Conservation (phyloP, 805 yeast genomes). For the Myxozyma melibiosi region DNA sequence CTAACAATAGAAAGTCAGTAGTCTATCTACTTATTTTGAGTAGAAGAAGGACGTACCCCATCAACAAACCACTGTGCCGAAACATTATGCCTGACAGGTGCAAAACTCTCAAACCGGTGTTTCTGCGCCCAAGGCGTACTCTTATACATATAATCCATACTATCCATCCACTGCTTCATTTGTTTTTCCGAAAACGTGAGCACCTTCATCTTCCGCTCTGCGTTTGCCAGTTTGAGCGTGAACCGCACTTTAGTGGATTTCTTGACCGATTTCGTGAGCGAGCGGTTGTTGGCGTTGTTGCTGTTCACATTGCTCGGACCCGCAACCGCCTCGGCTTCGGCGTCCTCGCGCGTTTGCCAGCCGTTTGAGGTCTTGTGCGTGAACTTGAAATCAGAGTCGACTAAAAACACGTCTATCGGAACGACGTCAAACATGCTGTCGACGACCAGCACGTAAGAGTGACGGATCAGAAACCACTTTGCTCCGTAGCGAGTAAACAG, state of each 20-base stretch:
- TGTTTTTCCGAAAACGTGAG: constrained; percentile 67
- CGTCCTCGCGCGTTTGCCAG: constrained; percentile 8
- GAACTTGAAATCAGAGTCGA: constrained; percentile 74
- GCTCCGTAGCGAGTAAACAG: constrained; percentile 89
- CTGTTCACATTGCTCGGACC: constrained; percentile 18
- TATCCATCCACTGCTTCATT: constrained; percentile 71
- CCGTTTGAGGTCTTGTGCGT: constrained; percentile 39
- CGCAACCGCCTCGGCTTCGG: constrained; percentile 1
- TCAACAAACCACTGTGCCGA: constrained; percentile 98
- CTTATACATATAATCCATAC: constrained; percentile 68
- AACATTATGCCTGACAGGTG: constrained; percentile 83
- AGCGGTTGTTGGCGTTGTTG: background rate
- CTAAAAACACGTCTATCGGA: constrained; percentile 86
- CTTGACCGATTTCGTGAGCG: constrained; percentile 20
- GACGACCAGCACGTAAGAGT: constrained; percentile 81
- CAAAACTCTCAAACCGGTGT: constrained; percentile 85
- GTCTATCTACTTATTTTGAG: background rate
- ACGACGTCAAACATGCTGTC: constrained; percentile 83
- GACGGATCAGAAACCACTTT: constrained; percentile 89
- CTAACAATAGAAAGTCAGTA: background rate
- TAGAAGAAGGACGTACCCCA: constrained; percentile 45
- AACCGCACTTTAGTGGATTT: constrained; percentile 35
- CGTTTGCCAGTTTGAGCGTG: constrained; percentile 55
- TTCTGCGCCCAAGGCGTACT: constrained; percentile 70
- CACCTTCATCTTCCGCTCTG: constrained; percentile 76